Percentiles rank a stretch among this genome's conserved stretches.
Conservation (phyloP, 768 basidiomycete species). For the Grammothele lineata region DNA sequence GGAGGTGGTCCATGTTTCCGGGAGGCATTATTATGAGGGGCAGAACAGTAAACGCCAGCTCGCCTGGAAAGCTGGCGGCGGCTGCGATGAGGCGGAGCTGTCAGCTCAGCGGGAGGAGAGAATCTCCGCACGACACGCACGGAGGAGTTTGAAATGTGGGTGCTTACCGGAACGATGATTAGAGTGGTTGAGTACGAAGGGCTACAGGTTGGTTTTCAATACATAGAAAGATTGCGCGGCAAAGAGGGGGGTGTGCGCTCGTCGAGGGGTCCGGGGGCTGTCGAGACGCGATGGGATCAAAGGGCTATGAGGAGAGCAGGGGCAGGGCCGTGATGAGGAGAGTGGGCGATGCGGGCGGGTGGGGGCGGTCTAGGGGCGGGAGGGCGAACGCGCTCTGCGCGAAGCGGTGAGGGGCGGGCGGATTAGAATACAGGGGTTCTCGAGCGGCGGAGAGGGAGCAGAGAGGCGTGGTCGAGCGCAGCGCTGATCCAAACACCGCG, state of each 20-base stretch:
- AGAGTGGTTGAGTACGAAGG: constrained; percentile 12
- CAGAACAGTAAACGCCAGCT: constrained; percentile 19
- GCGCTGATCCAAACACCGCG: no score
- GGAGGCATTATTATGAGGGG: constrained; percentile 18
- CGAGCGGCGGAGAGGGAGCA: no score
- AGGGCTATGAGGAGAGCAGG: constrained; percentile 16
- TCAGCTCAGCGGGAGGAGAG: constrained; percentile 14
- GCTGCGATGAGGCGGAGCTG: constrained; percentile 12
- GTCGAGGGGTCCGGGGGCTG: constrained; percentile 5
- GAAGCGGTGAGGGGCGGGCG: constrained; percentile 8
- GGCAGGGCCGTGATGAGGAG: constrained; percentile 6
- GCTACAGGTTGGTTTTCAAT: constrained; percentile 16
- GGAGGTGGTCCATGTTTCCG: constrained; percentile 20
- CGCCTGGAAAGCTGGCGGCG: constrained; percentile 17
- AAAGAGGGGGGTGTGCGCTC: constrained; percentile 11
- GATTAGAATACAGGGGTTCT: constrained; percentile 14
- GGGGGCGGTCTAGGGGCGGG: not conserved
- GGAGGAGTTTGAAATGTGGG: constrained; percentile 6
- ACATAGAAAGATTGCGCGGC: constrained; percentile 11
- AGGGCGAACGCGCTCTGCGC: constrained; percentile 20
- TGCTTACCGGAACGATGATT: constrained; percentile 19
- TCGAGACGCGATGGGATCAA: constrained; percentile 16
- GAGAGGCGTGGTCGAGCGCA: no score
- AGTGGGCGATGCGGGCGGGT: not conserved
- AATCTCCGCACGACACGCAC: constrained; percentile 15